Evolutionary conservation across 768 basidiomycete genomes (phyloP).

Genomic region (Thelephora ganbajun): DNA sequence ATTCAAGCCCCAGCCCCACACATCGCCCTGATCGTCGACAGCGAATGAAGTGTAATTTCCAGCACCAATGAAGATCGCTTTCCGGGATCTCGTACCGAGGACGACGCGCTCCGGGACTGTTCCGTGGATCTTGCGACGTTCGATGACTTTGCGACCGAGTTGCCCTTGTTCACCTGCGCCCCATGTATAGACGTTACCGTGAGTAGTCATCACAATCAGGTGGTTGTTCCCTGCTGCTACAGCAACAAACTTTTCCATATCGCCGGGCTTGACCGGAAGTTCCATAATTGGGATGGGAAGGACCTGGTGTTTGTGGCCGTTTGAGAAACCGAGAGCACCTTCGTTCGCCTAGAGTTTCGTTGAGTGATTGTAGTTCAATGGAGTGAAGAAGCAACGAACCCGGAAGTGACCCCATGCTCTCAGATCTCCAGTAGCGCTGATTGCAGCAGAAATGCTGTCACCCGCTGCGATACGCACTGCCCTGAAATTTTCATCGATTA

Average conservation of each 20-base stretch:
- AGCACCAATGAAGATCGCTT: constrained; percentile 59
- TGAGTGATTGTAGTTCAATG: background rate
- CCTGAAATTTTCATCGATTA: constrained; percentile 71
- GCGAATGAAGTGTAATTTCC: constrained; percentile 87
- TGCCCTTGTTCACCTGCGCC: constrained; percentile 87
- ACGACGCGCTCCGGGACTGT: constrained; percentile 79
- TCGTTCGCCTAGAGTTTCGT: constrained; percentile 40
- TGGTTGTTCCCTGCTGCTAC: constrained; percentile 83
- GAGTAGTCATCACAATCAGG: constrained; percentile 75
- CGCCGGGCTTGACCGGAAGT: constrained; percentile 45
- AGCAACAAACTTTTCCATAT: constrained; percentile 56
- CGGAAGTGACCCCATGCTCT: constrained; percentile 86
- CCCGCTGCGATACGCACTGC: constrained; percentile 75
- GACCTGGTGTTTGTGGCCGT: constrained; percentile 52
- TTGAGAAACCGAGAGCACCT: constrained; percentile 76
- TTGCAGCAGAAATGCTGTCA: constrained; percentile 78
- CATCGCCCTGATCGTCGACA: constrained; percentile 65
- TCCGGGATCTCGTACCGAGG: constrained; percentile 51
- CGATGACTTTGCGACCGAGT: constrained; percentile 81
- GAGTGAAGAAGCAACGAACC: constrained; percentile 28
- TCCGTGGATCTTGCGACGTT: constrained; percentile 79
- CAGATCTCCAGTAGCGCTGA: constrained; percentile 67
- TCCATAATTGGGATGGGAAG: constrained; percentile 46
- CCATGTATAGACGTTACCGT: constrained; percentile 80
- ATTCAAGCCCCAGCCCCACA: constrained; percentile 97